Percentiles rank a stretch among this genome's conserved stretches.
These are phyloP conservation scores for Bjerkandera adusta DNA, from an alignment of 1,284 basidiomycete species.

Conservation along the genomic window DNA sequence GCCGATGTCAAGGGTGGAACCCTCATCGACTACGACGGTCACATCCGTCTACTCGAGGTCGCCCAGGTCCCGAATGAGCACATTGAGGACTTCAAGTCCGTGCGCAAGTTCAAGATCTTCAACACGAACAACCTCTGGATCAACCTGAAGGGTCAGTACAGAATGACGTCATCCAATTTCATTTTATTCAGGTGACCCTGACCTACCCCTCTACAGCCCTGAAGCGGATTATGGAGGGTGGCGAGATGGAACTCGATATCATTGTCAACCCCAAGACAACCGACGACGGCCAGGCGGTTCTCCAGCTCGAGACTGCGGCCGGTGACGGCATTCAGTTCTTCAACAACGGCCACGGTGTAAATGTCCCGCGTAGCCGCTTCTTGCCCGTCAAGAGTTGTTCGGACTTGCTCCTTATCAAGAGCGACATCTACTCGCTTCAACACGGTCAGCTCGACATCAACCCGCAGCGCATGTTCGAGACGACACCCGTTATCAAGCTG, in stretches of 20 bases:
- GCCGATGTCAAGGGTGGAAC: slow-evolving; percentile 99
- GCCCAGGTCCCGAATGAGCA: slow-evolving; percentile 99
- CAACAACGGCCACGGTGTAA: slow-evolving; percentile 93
- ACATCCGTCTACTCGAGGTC: slow-evolving; percentile 93
- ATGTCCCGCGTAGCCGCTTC: slow-evolving; percentile 97
- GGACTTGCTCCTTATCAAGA: slow-evolving; percentile 93
- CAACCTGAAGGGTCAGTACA: slow-evolving; percentile 69
- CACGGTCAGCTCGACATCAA: slow-evolving; percentile 96
- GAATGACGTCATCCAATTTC: slow-evolving; percentile 19
- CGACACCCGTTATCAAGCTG: slow-evolving; percentile 96
- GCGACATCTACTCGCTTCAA: slow-evolving; percentile 92
- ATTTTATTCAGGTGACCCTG: slow-evolving; percentile 1
- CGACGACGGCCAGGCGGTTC: slow-evolving; percentile 86
- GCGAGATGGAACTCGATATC: slow-evolving; percentile 89
- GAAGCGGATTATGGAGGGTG: slow-evolving; percentile 92
- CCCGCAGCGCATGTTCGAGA: slow-evolving; percentile 87
- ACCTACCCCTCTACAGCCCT: slow-evolving; percentile 38
- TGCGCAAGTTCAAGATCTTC: slow-evolving; percentile 95
- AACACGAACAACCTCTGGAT: slow-evolving; percentile 99
- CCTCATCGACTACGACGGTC: slow-evolving; percentile 95
- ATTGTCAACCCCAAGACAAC: slow-evolving; percentile 95
- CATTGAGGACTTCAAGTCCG: slow-evolving; percentile 96
- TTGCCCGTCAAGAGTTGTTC: slow-evolving; percentile 94
- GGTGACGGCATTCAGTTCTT: slow-evolving; percentile 99
- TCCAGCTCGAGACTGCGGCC: slow-evolving; percentile 94